A percentile compares a stretch with the other conserved stretches of the same genome.
Conservation (phyloP, 2,329 filamentous ascomycete species). For the Chaetomiaceae sp. region DNA sequence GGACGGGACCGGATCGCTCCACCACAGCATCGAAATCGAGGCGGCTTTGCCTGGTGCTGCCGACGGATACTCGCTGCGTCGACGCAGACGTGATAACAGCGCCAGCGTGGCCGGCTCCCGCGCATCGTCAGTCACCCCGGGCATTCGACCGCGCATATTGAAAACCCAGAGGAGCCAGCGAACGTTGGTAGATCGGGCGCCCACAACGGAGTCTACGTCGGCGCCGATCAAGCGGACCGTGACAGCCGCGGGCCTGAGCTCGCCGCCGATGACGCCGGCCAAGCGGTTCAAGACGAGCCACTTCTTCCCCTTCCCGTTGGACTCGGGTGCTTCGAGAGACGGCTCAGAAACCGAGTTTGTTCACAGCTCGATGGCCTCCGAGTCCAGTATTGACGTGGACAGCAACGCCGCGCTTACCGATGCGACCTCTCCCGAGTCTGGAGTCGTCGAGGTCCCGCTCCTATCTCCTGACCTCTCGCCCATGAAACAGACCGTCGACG, state of each 20-base stretch:
- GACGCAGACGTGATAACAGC: slow-evolving; percentile 48
- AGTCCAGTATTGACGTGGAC: too few relatives aligned
- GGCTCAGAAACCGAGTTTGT: slow-evolving; percentile 35
- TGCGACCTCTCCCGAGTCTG: slow-evolving; percentile 47
- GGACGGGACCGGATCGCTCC: slow-evolving; percentile 42
- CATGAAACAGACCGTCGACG: slow-evolving; percentile 26
- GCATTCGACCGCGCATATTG: slow-evolving; percentile 47
- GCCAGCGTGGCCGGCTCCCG: slow-evolving; percentile 42
- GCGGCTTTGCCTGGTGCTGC: slow-evolving; percentile 34
- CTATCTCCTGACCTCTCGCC: slow-evolving; percentile 34
- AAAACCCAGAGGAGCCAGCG: slow-evolving; percentile 35
- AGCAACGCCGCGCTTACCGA: slow-evolving; percentile 37
- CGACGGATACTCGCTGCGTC: slow-evolving; percentile 53
- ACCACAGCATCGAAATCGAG: slow-evolving; percentile 56
- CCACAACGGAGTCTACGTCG: slow-evolving; percentile 35
- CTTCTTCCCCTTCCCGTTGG: slow-evolving; percentile 28
- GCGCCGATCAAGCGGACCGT: slow-evolving; percentile 39
- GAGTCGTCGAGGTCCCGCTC: slow-evolving; percentile 37
- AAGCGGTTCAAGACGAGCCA: slow-evolving; percentile 43
- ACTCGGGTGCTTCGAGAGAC: slow-evolving; percentile 33
- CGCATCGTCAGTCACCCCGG: slow-evolving; percentile 53
- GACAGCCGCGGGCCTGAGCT: slow-evolving; percentile 41
- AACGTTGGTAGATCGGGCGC: slow-evolving; percentile 32
- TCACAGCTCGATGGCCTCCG: slow-evolving; percentile 30
- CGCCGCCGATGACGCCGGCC: slow-evolving; percentile 51